Conservation (phyloP, 495 filamentous ascomycete genomes). For the Extremus antarcticus region DNA sequence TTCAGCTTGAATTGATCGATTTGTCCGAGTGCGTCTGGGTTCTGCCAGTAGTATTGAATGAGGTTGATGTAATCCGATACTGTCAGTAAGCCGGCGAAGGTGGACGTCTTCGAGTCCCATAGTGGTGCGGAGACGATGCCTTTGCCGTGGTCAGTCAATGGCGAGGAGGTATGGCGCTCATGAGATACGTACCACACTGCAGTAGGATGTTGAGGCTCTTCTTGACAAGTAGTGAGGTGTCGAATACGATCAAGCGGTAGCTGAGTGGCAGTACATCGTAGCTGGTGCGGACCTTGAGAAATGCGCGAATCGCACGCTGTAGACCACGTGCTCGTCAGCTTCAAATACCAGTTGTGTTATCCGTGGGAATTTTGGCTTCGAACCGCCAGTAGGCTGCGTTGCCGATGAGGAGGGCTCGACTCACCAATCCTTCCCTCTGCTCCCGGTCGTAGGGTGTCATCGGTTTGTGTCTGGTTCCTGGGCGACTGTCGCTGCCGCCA, state of each 20-base stretch:
- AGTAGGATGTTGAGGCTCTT: constrained; percentile 93
- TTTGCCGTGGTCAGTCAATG: constrained; percentile 28
- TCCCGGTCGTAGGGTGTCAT: constrained; percentile 73
- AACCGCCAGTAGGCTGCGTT: background rate
- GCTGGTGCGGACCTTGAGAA: constrained; percentile 90
- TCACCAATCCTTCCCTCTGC: constrained; percentile 85
- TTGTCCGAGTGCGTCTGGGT: constrained; percentile 74
- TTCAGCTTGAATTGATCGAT: constrained; percentile 92
- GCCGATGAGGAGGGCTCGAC: constrained; percentile 31
- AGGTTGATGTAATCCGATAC: constrained; percentile 98
- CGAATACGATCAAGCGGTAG: constrained; percentile 90
- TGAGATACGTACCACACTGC: constrained; percentile 73
- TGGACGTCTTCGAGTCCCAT: constrained; percentile 91
- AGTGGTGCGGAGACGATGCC: constrained; percentile 96
- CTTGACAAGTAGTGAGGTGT: constrained; percentile 88
- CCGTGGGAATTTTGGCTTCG: too few species aligned
- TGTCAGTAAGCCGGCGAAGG: constrained; percentile 87
- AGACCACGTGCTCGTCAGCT: constrained; percentile 18
- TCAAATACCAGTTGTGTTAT: too few species aligned
- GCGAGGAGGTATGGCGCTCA: background rate
- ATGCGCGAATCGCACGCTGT: constrained; percentile 84
- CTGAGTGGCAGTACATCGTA: constrained; percentile 98
- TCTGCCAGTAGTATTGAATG: constrained; percentile 99
- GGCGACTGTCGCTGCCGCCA: background rate
- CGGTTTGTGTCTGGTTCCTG: constrained; percentile 24